Conservation (phyloP, 345 rosid genomes). For the Citrus sp. region DNA sequence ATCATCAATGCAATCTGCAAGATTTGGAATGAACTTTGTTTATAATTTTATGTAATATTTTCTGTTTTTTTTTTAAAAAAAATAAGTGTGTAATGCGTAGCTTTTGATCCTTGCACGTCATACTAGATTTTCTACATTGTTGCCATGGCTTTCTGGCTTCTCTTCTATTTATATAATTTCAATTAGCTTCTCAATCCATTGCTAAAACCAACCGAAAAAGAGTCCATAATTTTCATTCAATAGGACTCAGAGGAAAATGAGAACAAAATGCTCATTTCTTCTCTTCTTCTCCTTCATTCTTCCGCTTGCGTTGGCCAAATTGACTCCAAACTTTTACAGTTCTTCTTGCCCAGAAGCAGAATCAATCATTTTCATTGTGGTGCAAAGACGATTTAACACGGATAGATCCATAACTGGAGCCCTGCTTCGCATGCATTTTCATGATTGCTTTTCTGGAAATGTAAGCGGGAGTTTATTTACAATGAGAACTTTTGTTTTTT, state of each 20-base stretch:
- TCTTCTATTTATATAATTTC: neutral
- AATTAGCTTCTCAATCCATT: neutral
- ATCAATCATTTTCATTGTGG: constrained; percentile 38
- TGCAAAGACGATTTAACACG: constrained; percentile 31
- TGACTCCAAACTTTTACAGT: constrained; percentile 55
- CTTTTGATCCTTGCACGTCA: neutral
- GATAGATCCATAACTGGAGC: constrained; percentile 55
- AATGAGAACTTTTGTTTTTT: no score
- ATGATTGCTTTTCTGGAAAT: constrained; percentile 60
- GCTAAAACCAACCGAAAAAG: neutral
- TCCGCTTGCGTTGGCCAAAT: constrained; percentile 37
- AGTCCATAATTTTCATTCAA: neutral
- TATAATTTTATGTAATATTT: no score
- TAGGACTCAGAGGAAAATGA: neutral
- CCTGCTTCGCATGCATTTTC: constrained; percentile 87
- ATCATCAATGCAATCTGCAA: no score
- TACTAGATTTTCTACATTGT: neutral
- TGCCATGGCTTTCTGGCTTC: neutral
- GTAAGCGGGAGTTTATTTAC: no score
- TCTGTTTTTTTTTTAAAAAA: no score
- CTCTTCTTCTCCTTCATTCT: constrained; percentile 24
- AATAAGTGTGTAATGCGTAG: no score
- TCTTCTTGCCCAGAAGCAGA: constrained; percentile 62
- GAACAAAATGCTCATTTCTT: constrained; percentile 8
- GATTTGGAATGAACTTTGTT: no score